Conservation (phyloP, 192 early-diverging fungal genomes). For the Podila epicladia region DNA sequence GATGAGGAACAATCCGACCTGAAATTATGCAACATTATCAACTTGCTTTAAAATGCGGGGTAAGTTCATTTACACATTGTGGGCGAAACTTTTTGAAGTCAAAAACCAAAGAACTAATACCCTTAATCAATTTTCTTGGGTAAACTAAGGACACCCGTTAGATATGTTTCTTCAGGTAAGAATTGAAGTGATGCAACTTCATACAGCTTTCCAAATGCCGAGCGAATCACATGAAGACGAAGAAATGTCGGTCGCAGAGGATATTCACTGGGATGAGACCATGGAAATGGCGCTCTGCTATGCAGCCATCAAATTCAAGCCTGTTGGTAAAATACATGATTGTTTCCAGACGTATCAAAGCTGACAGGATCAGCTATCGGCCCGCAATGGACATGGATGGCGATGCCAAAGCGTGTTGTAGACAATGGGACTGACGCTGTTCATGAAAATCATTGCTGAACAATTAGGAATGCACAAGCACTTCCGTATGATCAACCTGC, state of each 20-base stretch:
- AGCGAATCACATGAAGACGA: constrained; percentile 14
- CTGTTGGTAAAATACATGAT: constrained; percentile 54
- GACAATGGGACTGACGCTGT: neutral
- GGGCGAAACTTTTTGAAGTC: too few species aligned
- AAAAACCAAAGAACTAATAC: too few species aligned
- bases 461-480: constrained; percentile 62
- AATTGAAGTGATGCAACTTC: neutral
- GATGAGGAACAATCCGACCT: too few species aligned
- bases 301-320: constrained; percentile 58
- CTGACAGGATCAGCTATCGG: neutral
- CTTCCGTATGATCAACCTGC: constrained; percentile 63
- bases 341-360: neutral
- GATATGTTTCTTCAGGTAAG: too few species aligned
- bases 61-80: too few species aligned
- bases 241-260: constrained; percentile 6
- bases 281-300: constrained; percentile 62
- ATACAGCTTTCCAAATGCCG: neutral
- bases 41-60: too few species aligned
- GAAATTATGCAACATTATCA: too few species aligned
- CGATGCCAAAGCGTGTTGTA: too few species aligned
- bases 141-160: too few species aligned
- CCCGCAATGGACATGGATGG: too few species aligned
- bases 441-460: neutral
- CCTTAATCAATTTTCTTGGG: too few species aligned
- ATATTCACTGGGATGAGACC: constrained; percentile 53